Base-by-base conservation (phyloP, 2,329 filamentous ascomycete species). In the Coniochaeta sp. region DNA sequence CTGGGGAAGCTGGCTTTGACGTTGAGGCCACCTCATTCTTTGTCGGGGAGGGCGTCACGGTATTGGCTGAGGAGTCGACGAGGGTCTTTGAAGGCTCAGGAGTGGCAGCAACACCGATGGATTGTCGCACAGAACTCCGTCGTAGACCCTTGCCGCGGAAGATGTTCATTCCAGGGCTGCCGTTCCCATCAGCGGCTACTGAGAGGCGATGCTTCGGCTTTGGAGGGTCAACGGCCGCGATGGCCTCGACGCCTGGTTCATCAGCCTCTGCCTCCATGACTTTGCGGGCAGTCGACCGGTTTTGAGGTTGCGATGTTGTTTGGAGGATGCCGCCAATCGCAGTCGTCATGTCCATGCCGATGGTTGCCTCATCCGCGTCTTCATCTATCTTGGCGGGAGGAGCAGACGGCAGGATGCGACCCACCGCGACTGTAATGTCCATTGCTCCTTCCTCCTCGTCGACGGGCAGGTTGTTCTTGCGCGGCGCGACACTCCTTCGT, bases 281-380 rank as follows among this genome's bases (percentile, higher is more conserved):
- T 46, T 73, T 73, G 61, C 79, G 83, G 8, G 75, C 80, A 52
- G 75, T 68, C 8, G 67, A 63, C 33, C 75, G 74, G 31, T 70
- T 66, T 48, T 69, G 70, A 18, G 63, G 63, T 22, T 67, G 59
- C 38, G 63, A 61, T 20, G 66, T 61, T 56, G 69, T 56, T 65
- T 71, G 64, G 62, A 87, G 69, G 49, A 89, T 87, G 8, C 75
- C 74, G 9, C 85, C 85, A 46, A 87, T 71, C 6, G 78, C 80
- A 45, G 74, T 74, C 2, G 85, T 87, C 63, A 87, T 81, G 45
- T 87, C 84, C 84, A 88, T 87, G 1, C 76, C 81, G 63, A 78
- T 73, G 1, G 79, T 83, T 49, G 67, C 63, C 14, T 57, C 58
- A 20, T 64, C 45, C n/a, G 2, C 62, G 4, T 68, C 63, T 5